These are phyloP conservation scores for Metschnikowia corniflorae DNA, from an alignment of 805 yeast species.

Conservation along the genomic window DNA sequence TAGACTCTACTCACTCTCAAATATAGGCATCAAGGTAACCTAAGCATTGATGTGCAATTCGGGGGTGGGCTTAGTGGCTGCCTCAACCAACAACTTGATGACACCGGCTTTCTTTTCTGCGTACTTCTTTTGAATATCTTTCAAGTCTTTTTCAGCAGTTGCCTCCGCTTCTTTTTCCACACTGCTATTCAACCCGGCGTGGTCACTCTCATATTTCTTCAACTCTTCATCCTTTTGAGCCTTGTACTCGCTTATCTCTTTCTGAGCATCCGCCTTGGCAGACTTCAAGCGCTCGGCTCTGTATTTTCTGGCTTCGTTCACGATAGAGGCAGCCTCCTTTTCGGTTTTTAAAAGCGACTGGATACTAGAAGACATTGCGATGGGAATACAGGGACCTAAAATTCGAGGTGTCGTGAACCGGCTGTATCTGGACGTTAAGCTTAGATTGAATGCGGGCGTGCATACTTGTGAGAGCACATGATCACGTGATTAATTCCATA, in stretches of 20 bases:
- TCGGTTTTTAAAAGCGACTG: conserved; percentile 62
- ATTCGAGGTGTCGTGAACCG: conserved; percentile 1
- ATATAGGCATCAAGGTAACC: too few relatives aligned
- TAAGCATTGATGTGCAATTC: conserved; percentile 77
- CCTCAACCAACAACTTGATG: conserved; percentile 70
- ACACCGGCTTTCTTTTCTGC: conserved; percentile 62
- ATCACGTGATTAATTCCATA: too few relatives aligned
- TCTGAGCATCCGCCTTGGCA: conserved; percentile 89
- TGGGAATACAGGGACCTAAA: not conserved
- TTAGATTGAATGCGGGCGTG: conserved; percentile 10
- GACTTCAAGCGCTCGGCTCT: conserved; percentile 88
- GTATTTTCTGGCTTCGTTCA: conserved; percentile 83
- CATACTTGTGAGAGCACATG: too few relatives aligned
- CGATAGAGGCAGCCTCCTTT: conserved; percentile 95
- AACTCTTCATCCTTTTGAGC: conserved; percentile 79
- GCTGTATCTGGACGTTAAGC: conserved; percentile 9
- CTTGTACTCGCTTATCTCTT: conserved; percentile 85
- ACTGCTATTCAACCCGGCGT: conserved; percentile 69
- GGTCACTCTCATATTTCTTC: conserved; percentile 64
- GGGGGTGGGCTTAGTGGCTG: conserved; percentile 76
- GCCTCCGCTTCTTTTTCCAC: conserved; percentile 78
- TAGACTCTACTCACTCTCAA: not conserved
- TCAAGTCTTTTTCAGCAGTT: conserved; percentile 66
- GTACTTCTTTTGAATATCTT: conserved; percentile 62
- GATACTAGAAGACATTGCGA: conserved; percentile 26